phyloP scores from a whole-genome alignment of 2,329 filamentous ascomycete genomes.

The Eurotiales sp. region DNA sequence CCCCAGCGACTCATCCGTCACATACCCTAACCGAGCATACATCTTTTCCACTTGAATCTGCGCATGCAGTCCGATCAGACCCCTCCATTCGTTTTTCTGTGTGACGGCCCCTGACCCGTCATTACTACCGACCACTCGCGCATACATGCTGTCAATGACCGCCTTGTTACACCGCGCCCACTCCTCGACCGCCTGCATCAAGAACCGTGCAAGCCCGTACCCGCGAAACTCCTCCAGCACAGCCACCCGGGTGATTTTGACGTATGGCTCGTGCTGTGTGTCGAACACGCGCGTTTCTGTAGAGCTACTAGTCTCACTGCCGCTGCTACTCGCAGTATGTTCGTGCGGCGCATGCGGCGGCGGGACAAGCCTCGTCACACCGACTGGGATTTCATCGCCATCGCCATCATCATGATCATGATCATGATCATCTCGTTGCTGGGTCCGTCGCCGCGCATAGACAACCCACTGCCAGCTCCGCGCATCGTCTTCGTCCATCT shows the following conservation, averaged over 20 bases:
- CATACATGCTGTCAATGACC: slow-evolving; percentile 36
- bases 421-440: too few species aligned
- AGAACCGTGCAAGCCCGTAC: slow-evolving; percentile 58
- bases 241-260: slow-evolving; percentile 77
- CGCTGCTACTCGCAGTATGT: neutral
- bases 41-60: slow-evolving; percentile 62
- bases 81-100: slow-evolving; percentile 58
- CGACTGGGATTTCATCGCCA: slow-evolving; percentile 53
- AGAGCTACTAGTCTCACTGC: neutral
- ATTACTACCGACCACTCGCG: slow-evolving; percentile 39
- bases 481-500: slow-evolving; percentile 76
- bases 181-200: slow-evolving; percentile 64
- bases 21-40: slow-evolving; percentile 72
- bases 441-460: too few species aligned
- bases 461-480: slow-evolving; percentile 82
- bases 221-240: slow-evolving; percentile 64
- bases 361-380: slow-evolving; percentile 75
- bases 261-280: slow-evolving; percentile 64
- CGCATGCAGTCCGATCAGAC: slow-evolving; percentile 74
- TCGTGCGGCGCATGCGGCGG: slow-evolving; percentile 67
- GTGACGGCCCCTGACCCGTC: too few species aligned
- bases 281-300: slow-evolving; percentile 46
- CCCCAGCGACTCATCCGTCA: slow-evolving; percentile 67
- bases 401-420: slow-evolving; percentile 42
- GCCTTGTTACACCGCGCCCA: slow-evolving; percentile 63